Percentiles rank a stretch among this genome's conserved stretches.
Conservation (phyloP, 345 rosid genomes). For the Populus alba region DNA sequence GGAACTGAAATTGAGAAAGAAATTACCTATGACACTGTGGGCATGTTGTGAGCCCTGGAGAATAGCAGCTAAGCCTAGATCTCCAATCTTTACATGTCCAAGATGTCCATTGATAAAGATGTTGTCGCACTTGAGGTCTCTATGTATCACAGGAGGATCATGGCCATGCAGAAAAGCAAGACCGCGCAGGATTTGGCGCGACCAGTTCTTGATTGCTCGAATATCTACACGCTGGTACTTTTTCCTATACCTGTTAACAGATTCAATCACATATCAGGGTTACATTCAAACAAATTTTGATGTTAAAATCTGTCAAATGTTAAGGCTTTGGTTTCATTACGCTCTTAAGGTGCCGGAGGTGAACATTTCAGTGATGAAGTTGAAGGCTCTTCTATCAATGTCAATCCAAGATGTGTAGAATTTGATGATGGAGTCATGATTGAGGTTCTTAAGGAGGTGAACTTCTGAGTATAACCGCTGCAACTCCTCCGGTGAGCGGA, state of each 20-base stretch:
- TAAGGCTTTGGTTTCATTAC: slow-evolving; percentile 1
- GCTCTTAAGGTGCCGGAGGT: slow-evolving; percentile 67
- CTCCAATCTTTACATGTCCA: slow-evolving; percentile 92
- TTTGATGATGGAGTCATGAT: slow-evolving; percentile 28
- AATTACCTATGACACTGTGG: slow-evolving; percentile 79
- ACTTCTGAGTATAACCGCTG: slow-evolving; percentile 32
- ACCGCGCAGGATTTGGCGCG: slow-evolving; percentile 77
- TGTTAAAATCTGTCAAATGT: not conserved
- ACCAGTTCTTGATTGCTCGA: slow-evolving; percentile 80
- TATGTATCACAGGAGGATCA: slow-evolving; percentile 90
- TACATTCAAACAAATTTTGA: no score
- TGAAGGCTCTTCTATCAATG: slow-evolving; percentile 49
- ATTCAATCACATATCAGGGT: not conserved
- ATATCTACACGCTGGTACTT: slow-evolving; percentile 64
- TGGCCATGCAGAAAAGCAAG: slow-evolving; percentile 69
- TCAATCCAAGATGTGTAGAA: slow-evolving; percentile 54
- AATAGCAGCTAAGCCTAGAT: slow-evolving; percentile 83
- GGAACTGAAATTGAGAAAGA: not conserved
- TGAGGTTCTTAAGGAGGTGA: slow-evolving; percentile 32
- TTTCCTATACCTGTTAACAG: slow-evolving; percentile 56
- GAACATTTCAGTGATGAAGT: slow-evolving; percentile 84
- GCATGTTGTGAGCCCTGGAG: slow-evolving; percentile 73
- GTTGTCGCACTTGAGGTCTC: slow-evolving; percentile 94
- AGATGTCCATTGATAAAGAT: slow-evolving; percentile 95
- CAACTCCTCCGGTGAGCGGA: slow-evolving; percentile 23